Percentiles rank a stretch among this genome's conserved stretches.
These are phyloP conservation scores for Lodderomyces beijingensis DNA, from an alignment of 1,139 yeast species.

Conservation along the genomic window DNA sequence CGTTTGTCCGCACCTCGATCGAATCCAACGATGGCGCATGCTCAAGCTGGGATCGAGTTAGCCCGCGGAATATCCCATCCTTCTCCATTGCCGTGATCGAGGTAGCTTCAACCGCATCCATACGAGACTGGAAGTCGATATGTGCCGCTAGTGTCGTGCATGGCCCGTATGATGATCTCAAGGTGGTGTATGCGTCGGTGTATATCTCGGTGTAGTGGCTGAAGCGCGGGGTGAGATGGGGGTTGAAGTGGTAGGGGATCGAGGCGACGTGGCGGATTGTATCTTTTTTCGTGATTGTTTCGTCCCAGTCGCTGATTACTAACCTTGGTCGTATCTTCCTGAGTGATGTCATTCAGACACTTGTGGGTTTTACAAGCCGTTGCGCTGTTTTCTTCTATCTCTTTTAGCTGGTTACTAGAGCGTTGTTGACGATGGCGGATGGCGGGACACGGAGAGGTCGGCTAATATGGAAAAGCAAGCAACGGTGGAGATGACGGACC, in stretches of 20 bases:
- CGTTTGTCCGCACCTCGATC: slow-evolving; percentile 42
- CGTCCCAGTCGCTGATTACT: slow-evolving; percentile 65
- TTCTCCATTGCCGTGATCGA: slow-evolving; percentile 46
- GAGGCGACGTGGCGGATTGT: slow-evolving; percentile 52
- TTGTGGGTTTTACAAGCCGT: too few relatives aligned
- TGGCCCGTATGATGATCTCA: slow-evolving; percentile 19
- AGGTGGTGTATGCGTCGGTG: slow-evolving; percentile 29
- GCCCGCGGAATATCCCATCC: slow-evolving; percentile 41
- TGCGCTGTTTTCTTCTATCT: too few relatives aligned
- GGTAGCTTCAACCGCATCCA: slow-evolving; percentile 44
- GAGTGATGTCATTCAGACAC: neutral
- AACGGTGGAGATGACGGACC: too few relatives aligned
- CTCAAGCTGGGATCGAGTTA: slow-evolving; percentile 27
- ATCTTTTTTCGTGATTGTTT: slow-evolving; percentile 57
- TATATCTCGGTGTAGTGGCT: slow-evolving; percentile 44
- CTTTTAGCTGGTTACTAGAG: too few relatives aligned
- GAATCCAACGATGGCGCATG: slow-evolving; percentile 32
- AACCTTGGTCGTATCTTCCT: slow-evolving; percentile 7
- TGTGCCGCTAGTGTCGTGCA: slow-evolving; percentile 28
- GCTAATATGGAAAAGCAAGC: too few relatives aligned
- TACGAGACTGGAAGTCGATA: slow-evolving; percentile 38
- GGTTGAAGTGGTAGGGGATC: slow-evolving; percentile 42
- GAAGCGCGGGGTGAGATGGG: slow-evolving; percentile 37
- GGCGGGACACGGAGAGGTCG: too few relatives aligned
- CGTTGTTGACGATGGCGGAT: too few relatives aligned